Percentiles rank a stretch among this genome's conserved stretches.
These are phyloP conservation scores for Halophytophthora batemanensis DNA, from an alignment of 352 stramenopile species.

Conservation along the genomic window DNA sequence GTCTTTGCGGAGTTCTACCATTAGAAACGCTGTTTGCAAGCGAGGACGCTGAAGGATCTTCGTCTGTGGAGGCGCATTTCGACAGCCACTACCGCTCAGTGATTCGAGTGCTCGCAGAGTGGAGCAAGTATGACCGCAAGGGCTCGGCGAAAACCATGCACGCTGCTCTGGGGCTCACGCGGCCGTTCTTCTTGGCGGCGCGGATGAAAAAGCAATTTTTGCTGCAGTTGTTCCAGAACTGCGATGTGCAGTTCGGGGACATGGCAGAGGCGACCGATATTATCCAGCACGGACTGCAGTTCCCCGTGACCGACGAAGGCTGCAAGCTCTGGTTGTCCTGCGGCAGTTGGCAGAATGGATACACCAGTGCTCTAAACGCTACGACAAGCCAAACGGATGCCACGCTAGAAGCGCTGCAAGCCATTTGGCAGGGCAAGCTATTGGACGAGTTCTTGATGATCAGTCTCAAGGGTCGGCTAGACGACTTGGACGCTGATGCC, in stretches of 20 bases:
- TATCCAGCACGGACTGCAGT: conserved; percentile 56
- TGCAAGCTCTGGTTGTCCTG: conserved; percentile 50
- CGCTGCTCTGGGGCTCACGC: conserved; percentile 33
- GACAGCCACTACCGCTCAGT: conserved; percentile 39
- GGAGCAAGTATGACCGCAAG: conserved; percentile 23
- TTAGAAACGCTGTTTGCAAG: conserved; percentile 21
- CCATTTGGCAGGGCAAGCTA: conserved; percentile 73
- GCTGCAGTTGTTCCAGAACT: conserved; percentile 65
- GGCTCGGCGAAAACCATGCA: conserved; percentile 22
- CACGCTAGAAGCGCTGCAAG: conserved; percentile 31
- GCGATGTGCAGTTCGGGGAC: conserved; percentile 64
- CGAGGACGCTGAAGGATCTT: conserved; percentile 4
- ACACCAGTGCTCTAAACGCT: conserved; percentile 9
- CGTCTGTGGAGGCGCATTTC: conserved; percentile 40
- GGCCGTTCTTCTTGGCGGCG: conserved; percentile 50
- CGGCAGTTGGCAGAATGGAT: conserved; percentile 47
- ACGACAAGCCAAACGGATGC: conserved; percentile 2
- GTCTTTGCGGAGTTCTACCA: conserved; percentile 35
- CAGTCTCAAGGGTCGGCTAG: conserved; percentile 67
- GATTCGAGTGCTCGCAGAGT: conserved; percentile 30
- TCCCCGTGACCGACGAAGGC: conserved; percentile 35
- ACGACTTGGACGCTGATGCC: conserved; percentile 49
- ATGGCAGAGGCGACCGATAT: conserved; percentile 54
- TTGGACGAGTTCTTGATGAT: conserved; percentile 81
- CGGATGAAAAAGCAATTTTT: conserved; percentile 67